A percentile compares a stretch with the other conserved stretches of the same genome.
Conservation (phyloP, 495 filamentous ascomycete genomes). For the Trichoderma asperelloides region DNA sequence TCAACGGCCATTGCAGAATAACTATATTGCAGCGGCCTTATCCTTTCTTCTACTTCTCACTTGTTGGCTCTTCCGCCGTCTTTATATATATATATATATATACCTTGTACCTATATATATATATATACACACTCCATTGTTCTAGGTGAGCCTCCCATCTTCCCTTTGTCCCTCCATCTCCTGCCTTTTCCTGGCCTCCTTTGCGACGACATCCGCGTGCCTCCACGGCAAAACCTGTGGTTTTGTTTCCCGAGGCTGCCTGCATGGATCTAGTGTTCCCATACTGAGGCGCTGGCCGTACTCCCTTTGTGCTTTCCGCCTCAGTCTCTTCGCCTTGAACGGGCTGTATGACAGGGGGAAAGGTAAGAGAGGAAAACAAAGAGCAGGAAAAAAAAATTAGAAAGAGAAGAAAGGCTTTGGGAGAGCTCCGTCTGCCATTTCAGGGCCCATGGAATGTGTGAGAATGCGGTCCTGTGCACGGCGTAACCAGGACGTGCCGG, state of each 20-base stretch:
- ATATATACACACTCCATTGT: neutral
- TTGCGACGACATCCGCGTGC: constrained; percentile 7
- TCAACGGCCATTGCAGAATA: too few species aligned
- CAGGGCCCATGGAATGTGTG: neutral
- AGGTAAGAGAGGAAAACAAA: neutral
- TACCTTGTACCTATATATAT: neutral
- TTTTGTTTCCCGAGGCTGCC: constrained; percentile 8
- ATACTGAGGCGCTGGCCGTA: constrained; percentile 1
- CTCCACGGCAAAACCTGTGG: neutral
- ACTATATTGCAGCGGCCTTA: neutral
- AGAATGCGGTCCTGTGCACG: neutral
- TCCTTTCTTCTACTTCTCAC: neutral
- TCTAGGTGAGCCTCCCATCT: neutral
- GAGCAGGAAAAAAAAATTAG: neutral
- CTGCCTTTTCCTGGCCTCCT: constrained; percentile 5
- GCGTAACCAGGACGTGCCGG: neutral
- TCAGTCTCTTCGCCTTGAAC: neutral
- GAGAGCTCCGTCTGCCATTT: neutral
- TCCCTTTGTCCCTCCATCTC: neutral
- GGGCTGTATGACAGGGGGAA: neutral
- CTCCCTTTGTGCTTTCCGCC: constrained; percentile 4
- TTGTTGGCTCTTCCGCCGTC: neutral
- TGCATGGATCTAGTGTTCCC: constrained; percentile 8
- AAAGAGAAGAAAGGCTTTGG: neutral
- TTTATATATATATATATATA: neutral